Conservation (phyloP, 441 rosid species). For the Erodium texanum region DNA sequence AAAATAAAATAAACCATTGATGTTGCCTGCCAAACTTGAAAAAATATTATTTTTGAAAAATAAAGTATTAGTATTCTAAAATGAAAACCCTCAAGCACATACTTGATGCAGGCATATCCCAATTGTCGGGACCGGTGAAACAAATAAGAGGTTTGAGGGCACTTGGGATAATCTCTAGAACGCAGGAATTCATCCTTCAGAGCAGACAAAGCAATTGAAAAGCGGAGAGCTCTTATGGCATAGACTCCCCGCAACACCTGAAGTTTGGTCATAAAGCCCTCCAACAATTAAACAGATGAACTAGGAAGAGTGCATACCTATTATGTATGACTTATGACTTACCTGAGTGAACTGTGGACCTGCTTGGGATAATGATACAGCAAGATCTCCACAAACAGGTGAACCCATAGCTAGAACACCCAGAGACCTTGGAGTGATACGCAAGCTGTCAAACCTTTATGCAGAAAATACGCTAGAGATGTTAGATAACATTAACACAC, state of each 20-base stretch:
- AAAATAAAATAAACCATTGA: too few species aligned
- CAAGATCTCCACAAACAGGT: constrained; percentile 96
- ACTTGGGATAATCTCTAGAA: constrained; percentile 97
- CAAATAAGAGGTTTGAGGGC: constrained; percentile 86
- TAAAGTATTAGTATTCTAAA: not conserved
- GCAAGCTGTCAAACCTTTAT: constrained; percentile 90
- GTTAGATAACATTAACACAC: constrained; percentile 24
- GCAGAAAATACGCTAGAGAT: constrained; percentile 17
- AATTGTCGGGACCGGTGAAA: constrained; percentile 89
- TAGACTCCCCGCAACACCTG: constrained; percentile 86
- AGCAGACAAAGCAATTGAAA: constrained; percentile 84
- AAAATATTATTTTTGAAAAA: not conserved
- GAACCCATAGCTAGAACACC: constrained; percentile 83
- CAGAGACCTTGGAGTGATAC: constrained; percentile 89
- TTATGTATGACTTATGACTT: constrained; percentile 14
- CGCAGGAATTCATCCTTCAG: constrained; percentile 91
- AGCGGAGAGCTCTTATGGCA: constrained; percentile 88
- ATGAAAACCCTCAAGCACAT: constrained; percentile 21
- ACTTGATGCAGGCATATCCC: constrained; percentile 97
- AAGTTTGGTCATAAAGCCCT: constrained; percentile 18
- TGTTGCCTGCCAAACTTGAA: too few species aligned
- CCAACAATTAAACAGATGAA: too few species aligned
- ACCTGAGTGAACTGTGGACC: constrained; percentile 99
- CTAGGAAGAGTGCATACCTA: not conserved
- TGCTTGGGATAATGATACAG: constrained; percentile 90